Conservation (phyloP, 176 grass and related monocot species). For the Ananas comosus region DNA sequence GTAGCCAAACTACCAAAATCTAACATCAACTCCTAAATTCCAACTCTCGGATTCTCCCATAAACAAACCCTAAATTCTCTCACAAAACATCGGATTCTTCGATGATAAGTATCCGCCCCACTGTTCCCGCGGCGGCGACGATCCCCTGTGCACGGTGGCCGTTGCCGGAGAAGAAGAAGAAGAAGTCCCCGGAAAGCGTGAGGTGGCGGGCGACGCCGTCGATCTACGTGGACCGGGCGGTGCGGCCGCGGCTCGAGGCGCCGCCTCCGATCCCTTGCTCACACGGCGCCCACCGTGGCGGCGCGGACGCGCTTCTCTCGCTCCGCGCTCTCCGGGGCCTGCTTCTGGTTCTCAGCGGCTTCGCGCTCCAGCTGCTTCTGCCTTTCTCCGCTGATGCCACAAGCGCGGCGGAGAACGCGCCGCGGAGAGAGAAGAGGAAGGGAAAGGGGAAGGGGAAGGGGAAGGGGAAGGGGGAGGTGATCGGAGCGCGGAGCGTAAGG, state of each 20-base stretch:
- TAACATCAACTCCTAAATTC: too few species aligned
- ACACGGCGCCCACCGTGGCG: neutral
- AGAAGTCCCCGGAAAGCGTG: too few species aligned
- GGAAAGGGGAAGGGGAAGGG: conserved; percentile 5
- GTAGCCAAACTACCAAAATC: too few species aligned
- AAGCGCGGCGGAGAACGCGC: neutral
- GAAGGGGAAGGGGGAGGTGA: neutral
- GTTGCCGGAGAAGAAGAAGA: neutral
- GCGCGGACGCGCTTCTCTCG: neutral
- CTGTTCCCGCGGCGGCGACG: conserved; percentile 20
- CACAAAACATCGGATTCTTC: neutral
- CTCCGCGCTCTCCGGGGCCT: neutral
- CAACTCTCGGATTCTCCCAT: too few species aligned
- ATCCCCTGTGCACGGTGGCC: conserved; percentile 1
- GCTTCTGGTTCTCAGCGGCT: conserved; percentile 1
- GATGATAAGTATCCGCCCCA: neutral
- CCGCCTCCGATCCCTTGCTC: neutral
- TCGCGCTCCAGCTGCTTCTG: neutral
- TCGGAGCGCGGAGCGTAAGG: neutral
- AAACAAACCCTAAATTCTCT: too few species aligned
- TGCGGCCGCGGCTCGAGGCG: neutral
- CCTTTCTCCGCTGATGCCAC: neutral
- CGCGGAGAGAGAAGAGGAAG: neutral
- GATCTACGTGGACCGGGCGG: neutral
- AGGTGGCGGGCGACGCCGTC: too few species aligned